These are phyloP conservation scores for Botrytis sinoallii DNA, from an alignment of 2,329 filamentous ascomycete species.

Conservation along the genomic window DNA sequence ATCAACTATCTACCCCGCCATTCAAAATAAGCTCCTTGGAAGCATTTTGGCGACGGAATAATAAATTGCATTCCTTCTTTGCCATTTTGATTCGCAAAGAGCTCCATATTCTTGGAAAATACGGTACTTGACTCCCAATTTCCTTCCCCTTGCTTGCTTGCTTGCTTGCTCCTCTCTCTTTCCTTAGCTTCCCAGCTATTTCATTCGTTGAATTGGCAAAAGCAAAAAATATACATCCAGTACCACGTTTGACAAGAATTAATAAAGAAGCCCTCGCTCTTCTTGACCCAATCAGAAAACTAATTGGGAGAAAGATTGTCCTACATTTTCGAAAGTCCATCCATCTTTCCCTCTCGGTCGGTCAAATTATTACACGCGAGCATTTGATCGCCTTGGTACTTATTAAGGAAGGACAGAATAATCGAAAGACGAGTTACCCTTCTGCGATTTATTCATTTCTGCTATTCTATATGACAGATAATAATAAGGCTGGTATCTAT, in stretches of 20 bases:
- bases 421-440: not conserved
- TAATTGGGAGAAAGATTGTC: not conserved
- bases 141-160: not conserved
- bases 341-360: not conserved
- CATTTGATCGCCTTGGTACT: not conserved
- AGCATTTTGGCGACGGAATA: not conserved
- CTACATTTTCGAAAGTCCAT: not conserved
- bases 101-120: not conserved
- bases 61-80: conserved; percentile 3
- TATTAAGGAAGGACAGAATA: not conserved
- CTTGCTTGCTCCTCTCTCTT: not conserved
- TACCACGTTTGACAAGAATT: not conserved
- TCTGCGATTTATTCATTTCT: too few species aligned
- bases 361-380: conserved; percentile 9
- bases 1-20: conserved; percentile 18
- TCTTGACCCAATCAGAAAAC: not conserved
- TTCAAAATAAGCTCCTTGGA: not conserved
- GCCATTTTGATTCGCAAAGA: conserved; percentile 2
- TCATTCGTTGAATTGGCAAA: not conserved
- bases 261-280: not conserved
- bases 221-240: not conserved
- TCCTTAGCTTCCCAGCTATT: not conserved
- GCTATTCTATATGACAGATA: not conserved
- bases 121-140: not conserved
- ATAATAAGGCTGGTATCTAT: not conserved